Percentiles rank a stretch among this genome's conserved stretches.
These are phyloP conservation scores for Betula pendula DNA, from an alignment of 306 rosid species.

Conservation along the genomic window DNA sequence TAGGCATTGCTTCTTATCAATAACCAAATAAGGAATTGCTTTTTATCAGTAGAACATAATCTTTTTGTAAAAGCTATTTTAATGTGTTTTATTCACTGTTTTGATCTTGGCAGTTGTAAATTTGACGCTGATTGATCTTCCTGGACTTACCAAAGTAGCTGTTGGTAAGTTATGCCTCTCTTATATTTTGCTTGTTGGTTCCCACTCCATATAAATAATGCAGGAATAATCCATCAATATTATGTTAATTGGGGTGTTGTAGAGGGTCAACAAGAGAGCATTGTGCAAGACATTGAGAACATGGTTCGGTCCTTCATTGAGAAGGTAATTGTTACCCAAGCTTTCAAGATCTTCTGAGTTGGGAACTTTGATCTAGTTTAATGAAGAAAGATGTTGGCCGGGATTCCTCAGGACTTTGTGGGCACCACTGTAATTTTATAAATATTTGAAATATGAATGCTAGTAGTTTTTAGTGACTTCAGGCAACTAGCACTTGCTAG, in stretches of 20 bases:
- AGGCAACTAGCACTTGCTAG: neutral
- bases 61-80: neutral
- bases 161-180: constrained; percentile 60
- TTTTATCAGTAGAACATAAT: too few relatives aligned
- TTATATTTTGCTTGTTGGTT: constrained; percentile 7
- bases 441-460: neutral
- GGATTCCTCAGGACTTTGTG: neutral
- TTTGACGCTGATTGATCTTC: constrained; percentile 92
- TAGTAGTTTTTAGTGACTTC: neutral
- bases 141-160: constrained; percentile 94
- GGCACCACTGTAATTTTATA: neutral
- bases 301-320: constrained; percentile 94
- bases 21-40: too few relatives aligned
- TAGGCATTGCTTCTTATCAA: neutral
- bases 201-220: neutral
- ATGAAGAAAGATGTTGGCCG: neutral
- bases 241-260: constrained; percentile 11
- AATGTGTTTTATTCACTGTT: constrained; percentile 12
- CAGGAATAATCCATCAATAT: neutral
- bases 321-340: constrained; percentile 54
- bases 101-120: constrained; percentile 78
- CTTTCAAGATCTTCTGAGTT: constrained; percentile 4
- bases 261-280: constrained; percentile 94
- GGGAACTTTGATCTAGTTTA: neutral
- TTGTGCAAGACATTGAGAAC: constrained; percentile 82